Percentiles rank a stretch among this genome's conserved stretches.
phyloP scores from a whole-genome alignment of 129 eudicot species.

The Flaveria bidentis region DNA sequence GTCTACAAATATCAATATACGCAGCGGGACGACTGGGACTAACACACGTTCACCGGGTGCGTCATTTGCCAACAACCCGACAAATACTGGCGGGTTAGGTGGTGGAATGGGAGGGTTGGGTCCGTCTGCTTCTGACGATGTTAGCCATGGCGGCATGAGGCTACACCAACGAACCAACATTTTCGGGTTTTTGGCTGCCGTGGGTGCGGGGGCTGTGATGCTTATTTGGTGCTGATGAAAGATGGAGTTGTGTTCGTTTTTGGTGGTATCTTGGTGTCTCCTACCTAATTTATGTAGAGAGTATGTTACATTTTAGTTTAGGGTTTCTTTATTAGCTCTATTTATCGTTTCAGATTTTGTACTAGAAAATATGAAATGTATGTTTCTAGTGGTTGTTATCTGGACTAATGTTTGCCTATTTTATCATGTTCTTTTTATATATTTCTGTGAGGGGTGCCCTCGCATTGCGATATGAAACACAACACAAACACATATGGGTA shows the following conservation, averaged over 20 bases:
- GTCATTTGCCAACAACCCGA: constrained; percentile 34
- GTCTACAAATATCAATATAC: background rate
- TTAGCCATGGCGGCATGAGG: constrained; percentile 30
- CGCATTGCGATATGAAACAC: too few relatives aligned
- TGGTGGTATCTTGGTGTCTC: constrained; percentile 20
- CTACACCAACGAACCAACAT: constrained; percentile 19
- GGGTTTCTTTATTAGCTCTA: background rate
- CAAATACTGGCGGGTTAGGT: constrained; percentile 28
- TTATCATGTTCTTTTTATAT: background rate
- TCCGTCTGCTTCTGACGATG: constrained; percentile 40
- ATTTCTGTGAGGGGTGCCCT: background rate
- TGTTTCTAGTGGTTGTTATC: background rate
- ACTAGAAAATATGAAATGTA: background rate
- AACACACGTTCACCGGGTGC: constrained; percentile 34
- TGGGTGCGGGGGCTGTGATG: constrained; percentile 3
- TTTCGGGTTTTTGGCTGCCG: background rate
- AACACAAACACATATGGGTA: too few relatives aligned
- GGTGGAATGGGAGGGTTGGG: constrained; percentile 41
- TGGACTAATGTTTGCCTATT: background rate
- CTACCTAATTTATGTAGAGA: constrained; percentile 27
- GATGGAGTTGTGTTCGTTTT: constrained; percentile 25
- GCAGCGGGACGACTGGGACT: constrained; percentile 24
- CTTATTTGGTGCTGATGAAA: constrained; percentile 15
- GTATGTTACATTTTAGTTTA: constrained; percentile 5
- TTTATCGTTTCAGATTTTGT: constrained; percentile 12